Percentiles rank a stretch among this genome's conserved stretches.
Evolutionary conservation across 2,329 filamentous ascomycete species (phyloP).

Genomic region (Aspergillus sp.): DNA sequence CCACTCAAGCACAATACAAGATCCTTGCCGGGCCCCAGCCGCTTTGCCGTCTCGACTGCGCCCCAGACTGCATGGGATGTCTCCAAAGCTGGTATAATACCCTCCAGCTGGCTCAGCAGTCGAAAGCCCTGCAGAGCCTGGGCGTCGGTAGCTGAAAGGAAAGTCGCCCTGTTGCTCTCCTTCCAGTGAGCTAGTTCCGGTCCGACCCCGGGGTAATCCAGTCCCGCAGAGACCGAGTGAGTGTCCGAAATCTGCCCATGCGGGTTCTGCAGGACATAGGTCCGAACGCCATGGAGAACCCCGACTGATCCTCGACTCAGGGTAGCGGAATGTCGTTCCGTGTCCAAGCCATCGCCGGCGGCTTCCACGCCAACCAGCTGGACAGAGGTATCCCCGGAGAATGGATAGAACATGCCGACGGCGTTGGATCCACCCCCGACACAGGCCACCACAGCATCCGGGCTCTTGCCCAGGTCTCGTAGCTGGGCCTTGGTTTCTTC

Average conservation of each 20-base stretch:
- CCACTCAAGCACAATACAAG: conserved; percentile 89
- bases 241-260: conserved; percentile 89
- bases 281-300: conserved; percentile 90
- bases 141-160: conserved; percentile 84
- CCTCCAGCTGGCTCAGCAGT: conserved; percentile 78
- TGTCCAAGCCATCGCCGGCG: conserved; percentile 83
- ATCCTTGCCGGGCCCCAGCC: conserved; percentile 78
- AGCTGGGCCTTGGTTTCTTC: conserved; percentile 91
- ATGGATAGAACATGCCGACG: conserved; percentile 94
- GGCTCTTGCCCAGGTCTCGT: conserved; percentile 75
- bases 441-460: conserved; percentile 95
- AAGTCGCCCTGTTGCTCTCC: conserved; percentile 76
- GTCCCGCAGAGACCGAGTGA: conserved; percentile 86
- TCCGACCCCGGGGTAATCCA: conserved; percentile 93
- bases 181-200: conserved; percentile 90
- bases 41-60: conserved; percentile 82
- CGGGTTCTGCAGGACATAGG: conserved; percentile 85
- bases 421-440: conserved; percentile 93
- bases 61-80: conserved; percentile 86
- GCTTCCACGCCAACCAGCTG: conserved; percentile 92
- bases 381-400: conserved; percentile 74
- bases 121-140: conserved; percentile 83
- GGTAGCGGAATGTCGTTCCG: conserved; percentile 76
- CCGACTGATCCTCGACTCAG: conserved; percentile 81
- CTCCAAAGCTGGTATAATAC: conserved; percentile 93